Conservation (phyloP, 1,139 yeast species). For the Yamadazyma siamensis region DNA sequence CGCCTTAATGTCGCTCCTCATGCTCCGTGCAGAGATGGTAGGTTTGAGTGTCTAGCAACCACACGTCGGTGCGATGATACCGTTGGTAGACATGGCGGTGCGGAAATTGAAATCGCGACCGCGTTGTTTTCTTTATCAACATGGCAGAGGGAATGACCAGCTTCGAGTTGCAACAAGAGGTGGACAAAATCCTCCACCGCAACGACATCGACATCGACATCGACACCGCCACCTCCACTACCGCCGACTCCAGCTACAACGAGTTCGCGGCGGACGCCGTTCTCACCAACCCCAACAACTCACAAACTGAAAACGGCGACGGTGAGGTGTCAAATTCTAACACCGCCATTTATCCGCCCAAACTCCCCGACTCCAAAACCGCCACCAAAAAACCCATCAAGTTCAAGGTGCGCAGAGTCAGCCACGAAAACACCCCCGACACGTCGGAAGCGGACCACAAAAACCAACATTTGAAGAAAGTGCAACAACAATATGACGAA, state of each 20-base stretch:
- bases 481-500: constrained; percentile 37
- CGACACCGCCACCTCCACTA: background rate
- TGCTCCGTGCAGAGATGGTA: too few relatives aligned
- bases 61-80: too few relatives aligned
- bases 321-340: background rate
- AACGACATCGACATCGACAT: constrained; percentile 3
- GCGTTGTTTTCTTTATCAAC: too few relatives aligned
- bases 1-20: too few relatives aligned
- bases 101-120: too few relatives aligned
- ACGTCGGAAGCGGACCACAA: constrained; percentile 6
- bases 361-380: background rate
- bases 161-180: constrained; percentile 10
- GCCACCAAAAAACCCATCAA: constrained; percentile 28
- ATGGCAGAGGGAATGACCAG: constrained; percentile 12
- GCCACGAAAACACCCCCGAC: constrained; percentile 25
- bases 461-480: constrained; percentile 16
- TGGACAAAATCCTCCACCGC: constrained; percentile 8
- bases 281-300: background rate
- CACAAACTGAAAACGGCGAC: background rate
- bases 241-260: background rate
- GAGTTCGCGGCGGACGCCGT: background rate
- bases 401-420: constrained; percentile 43
- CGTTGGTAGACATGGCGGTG: too few relatives aligned
- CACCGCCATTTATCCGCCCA: background rate
- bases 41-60: too few relatives aligned